Evolutionary conservation across 441 rosid genomes (phyloP), one percentile per base, ranked within the genome.

Genomic region (Adansonia rubrostipa): DNA sequence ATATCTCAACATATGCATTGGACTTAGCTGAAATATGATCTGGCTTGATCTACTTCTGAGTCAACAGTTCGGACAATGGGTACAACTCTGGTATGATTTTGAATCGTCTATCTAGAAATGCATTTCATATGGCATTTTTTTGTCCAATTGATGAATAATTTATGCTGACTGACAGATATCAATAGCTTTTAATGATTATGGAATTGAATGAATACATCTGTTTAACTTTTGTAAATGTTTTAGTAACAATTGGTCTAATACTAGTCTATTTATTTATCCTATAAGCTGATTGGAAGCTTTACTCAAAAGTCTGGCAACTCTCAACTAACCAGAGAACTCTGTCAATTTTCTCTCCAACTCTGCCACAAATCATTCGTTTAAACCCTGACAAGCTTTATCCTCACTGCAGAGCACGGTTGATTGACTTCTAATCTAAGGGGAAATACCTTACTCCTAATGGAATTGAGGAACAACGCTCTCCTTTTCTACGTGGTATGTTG

Each of bases 351-450:
- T 14, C 79, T 68, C 77, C 76, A 73, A 62, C 53, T 69, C 50
- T 24, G 57, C 71, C 14, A 15, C 57, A 28, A 33, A 42, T 65
- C 9, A 63, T 81, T 33, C 51, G 45, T 36, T 75, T n/a, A 53
- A 71, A 57, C 68, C 13, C 53, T 71, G 66, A 80, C 51, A 79
- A 74, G 64, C 67, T 70, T 51, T 77, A 53, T 5, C 24, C 65
- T 60, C 83, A 83, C 84, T 64, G 75, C 81, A 76, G 5, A 13
- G 7, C 9, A 66, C 20, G 68, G 13, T 82, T 79, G 81, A 82
- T 84, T 85, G 80, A 77, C 88, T 82, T 85, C 71, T 78, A 87
- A 84, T 77, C 79, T 45, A 87, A 85, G 87, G 65, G 71, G 53
- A 47, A 65, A 14, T 79, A 40, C 20, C 71, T 22, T 8, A 19